A percentile compares a stretch with the other conserved stretches of the same genome.
These are phyloP conservation scores for Simplicillium aogashimaense DNA, from an alignment of 2,329 filamentous ascomycete genomes.

Conservation along the genomic window DNA sequence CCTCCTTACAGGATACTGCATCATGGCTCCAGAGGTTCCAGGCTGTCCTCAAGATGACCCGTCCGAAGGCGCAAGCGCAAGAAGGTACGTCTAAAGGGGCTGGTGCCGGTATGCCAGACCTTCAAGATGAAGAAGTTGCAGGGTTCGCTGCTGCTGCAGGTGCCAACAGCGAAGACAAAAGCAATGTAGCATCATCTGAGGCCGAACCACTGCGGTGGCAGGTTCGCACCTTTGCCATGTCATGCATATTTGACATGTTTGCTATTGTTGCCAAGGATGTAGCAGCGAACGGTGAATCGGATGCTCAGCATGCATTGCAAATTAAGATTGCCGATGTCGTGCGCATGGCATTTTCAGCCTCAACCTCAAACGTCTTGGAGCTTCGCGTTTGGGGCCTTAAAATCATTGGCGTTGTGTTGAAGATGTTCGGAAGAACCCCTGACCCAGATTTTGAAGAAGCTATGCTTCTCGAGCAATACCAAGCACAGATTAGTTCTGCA, in stretches of 20 bases:
- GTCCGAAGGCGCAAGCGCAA: conserved; percentile 52
- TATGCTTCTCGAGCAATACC: conserved; percentile 93
- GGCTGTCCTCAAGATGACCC: conserved; percentile 78
- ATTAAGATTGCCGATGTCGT: conserved; percentile 83
- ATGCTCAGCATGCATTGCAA: conserved; percentile 70
- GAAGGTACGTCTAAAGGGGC: conserved; percentile 32
- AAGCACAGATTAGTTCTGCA: conserved; percentile 94
- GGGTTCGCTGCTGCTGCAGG: conserved; percentile 77
- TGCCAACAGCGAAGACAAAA: conserved; percentile 46
- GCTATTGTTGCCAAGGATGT: conserved; percentile 69
- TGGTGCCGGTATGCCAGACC: conserved; percentile 53
- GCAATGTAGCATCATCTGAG: conserved; percentile 40
- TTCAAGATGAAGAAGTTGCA: conserved; percentile 93
- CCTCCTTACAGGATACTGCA: conserved; percentile 67
- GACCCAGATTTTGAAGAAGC: conserved; percentile 98
- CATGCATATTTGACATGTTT: conserved; percentile 76
- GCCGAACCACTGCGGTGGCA: conserved; percentile 94
- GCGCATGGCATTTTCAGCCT: conserved; percentile 93
- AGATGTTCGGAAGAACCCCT: conserved; percentile 90
- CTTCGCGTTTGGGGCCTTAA: conserved; percentile 84
- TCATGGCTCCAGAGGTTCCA: conserved; percentile 89
- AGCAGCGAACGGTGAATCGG: conserved; percentile 66
- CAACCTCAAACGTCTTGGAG: conserved; percentile 84
- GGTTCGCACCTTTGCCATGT: conserved; percentile 87
- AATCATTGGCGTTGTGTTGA: conserved; percentile 86